A percentile compares a stretch with the other conserved stretches of the same genome.
phyloP scores from a whole-genome alignment of 257 asterid genomes.

The Ilex aquifolium region DNA sequence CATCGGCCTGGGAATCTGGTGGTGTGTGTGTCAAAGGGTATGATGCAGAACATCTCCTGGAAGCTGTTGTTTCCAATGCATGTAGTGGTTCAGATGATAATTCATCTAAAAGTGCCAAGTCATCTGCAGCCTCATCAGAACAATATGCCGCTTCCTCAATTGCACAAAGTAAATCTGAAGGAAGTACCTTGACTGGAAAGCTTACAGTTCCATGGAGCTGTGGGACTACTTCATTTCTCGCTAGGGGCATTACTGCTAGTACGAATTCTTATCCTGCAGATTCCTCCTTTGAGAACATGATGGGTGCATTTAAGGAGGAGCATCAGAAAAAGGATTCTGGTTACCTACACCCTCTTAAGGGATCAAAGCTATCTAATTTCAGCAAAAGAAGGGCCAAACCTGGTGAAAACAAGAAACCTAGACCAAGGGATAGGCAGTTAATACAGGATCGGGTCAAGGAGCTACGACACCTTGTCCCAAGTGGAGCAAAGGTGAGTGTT shows the following conservation, averaged over 20 bases:
- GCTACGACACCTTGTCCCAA: slow-evolving; percentile 85
- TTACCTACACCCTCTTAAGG: slow-evolving; percentile 21
- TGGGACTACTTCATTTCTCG: slow-evolving; percentile 25
- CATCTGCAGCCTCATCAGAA: slow-evolving; percentile 22
- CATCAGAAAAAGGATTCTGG: slow-evolving; percentile 26
- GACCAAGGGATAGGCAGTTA: slow-evolving; percentile 94
- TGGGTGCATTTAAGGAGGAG: slow-evolving; percentile 30
- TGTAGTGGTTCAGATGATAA: slow-evolving; percentile 28
- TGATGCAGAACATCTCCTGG: slow-evolving; percentile 34
- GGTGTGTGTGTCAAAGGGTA: slow-evolving; percentile 25
- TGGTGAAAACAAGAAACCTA: slow-evolving; percentile 45
- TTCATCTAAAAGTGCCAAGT: slow-evolving; percentile 24
- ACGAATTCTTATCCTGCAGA: slow-evolving; percentile 26
- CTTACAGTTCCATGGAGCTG: slow-evolving; percentile 29
- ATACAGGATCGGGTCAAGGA: slow-evolving; percentile 89
- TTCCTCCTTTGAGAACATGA: slow-evolving; percentile 45
- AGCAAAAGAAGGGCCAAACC: slow-evolving; percentile 44
- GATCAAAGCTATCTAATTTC: slow-evolving; percentile 31
- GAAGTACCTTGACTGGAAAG: slow-evolving; percentile 24
- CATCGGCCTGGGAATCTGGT: slow-evolving; percentile 28
- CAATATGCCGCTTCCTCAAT: slow-evolving; percentile 25
- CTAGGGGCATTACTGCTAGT: slow-evolving; percentile 17
- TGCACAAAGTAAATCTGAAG: slow-evolving; percentile 20
- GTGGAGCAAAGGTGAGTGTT: slow-evolving; percentile 56
- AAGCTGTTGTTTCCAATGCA: slow-evolving; percentile 36